Conservation (phyloP, 345 rosid species). For the Arabis alpina region DNA sequence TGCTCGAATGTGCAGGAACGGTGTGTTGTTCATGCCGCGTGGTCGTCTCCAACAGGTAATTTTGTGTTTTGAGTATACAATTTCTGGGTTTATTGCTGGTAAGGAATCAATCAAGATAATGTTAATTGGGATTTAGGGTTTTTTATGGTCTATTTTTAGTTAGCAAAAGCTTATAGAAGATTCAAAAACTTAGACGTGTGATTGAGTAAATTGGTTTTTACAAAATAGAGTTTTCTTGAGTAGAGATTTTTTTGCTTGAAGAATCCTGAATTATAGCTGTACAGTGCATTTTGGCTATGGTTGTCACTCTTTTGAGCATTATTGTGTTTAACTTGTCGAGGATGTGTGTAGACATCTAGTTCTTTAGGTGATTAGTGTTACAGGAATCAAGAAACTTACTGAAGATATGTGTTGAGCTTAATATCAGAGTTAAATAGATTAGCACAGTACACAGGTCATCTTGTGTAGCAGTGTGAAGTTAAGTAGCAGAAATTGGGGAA, state of each 20-base stretch:
- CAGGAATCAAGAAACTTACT: neutral
- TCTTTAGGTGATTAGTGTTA: conserved; percentile 17
- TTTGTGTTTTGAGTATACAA: neutral
- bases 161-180: neutral
- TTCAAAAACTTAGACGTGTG: neutral
- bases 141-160: neutral
- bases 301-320: neutral
- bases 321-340: neutral
- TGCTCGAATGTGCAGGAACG: conserved; percentile 95
- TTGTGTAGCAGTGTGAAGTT: conserved; percentile 10
- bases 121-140: conserved; percentile 21
- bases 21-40: conserved; percentile 92
- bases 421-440: conserved; percentile 16
- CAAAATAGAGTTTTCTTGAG: neutral
- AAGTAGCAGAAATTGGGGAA: neutral
- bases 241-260: neutral
- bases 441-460: neutral
- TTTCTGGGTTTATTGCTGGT: neutral
- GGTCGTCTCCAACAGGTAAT: conserved; percentile 95
- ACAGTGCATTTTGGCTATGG: neutral
- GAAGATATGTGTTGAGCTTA: conserved; percentile 4
- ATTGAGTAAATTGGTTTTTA: neutral
- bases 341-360: neutral
- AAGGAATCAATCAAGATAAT: neutral
- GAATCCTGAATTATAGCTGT: neutral